Evolutionary conservation across 768 basidiomycete genomes (phyloP).

Genomic region (Psilocybe tampanensis): DNA sequence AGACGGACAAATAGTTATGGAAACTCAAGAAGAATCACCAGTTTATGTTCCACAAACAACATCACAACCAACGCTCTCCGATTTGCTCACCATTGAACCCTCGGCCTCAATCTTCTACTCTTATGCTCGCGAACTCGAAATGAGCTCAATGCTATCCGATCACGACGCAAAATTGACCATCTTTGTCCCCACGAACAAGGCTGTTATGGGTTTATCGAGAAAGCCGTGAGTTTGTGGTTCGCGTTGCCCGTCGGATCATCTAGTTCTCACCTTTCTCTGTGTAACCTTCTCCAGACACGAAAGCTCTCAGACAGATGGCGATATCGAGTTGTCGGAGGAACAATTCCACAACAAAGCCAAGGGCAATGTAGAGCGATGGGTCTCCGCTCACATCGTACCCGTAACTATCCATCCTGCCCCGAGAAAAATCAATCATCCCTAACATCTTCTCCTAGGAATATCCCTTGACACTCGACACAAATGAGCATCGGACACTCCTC

Average conservation of each 20-base stretch:
- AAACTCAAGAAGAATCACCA: constrained; percentile 4
- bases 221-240: constrained; percentile 69
- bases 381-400: constrained; percentile 82
- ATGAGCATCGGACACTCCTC: constrained; percentile 58
- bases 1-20: constrained; percentile 38
- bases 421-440: neutral
- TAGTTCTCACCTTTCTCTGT: neutral
- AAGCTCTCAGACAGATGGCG: constrained; percentile 46
- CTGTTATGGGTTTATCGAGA: constrained; percentile 75
- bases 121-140: constrained; percentile 72
- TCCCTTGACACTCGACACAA: constrained; percentile 46
- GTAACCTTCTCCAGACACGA: constrained; percentile 56
- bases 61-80: constrained; percentile 61
- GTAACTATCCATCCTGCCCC: constrained; percentile 39
- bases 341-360: constrained; percentile 63
- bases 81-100: constrained; percentile 77
- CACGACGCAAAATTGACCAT: constrained; percentile 49
- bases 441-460: constrained; percentile 37
- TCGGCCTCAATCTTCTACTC: constrained; percentile 83
- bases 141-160: constrained; percentile 54
- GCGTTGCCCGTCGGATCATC: neutral
- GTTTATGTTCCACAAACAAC: constrained; percentile 40
- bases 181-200: constrained; percentile 86
- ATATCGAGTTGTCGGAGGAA: constrained; percentile 61
- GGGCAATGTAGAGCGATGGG: constrained; percentile 77